A percentile compares a stretch with the other conserved stretches of the same genome.
These are phyloP conservation scores for Lentinula edodes DNA, from an alignment of 768 basidiomycete species.

Conservation along the genomic window DNA sequence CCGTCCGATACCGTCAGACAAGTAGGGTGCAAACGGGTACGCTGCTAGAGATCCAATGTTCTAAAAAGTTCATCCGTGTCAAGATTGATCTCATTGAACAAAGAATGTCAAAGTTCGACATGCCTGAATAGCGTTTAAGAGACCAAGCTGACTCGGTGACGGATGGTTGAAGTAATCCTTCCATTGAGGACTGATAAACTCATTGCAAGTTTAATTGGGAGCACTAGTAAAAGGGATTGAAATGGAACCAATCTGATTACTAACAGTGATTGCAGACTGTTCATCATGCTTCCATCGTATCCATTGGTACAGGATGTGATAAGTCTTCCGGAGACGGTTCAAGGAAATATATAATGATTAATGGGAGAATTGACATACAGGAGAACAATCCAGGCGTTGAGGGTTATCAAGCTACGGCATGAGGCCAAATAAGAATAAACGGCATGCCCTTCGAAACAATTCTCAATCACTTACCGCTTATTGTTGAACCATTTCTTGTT, in stretches of 20 bases:
- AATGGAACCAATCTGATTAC: no score
- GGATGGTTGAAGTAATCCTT: constrained; percentile 38
- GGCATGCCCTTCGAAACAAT: neutral
- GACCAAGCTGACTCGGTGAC: constrained; percentile 33
- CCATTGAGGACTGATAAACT: constrained; percentile 39
- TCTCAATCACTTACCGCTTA: constrained; percentile 4
- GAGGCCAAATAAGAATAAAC: neutral
- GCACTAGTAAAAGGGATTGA: neutral
- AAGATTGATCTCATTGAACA: neutral
- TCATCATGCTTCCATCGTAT: constrained; percentile 50
- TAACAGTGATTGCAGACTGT: constrained; percentile 45
- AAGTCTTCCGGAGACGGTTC: constrained; percentile 15
- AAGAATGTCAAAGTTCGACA: neutral
- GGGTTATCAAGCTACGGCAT: constrained; percentile 27
- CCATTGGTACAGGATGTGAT: constrained; percentile 49
- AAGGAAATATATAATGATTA: neutral
- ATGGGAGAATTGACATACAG: constrained; percentile 16
- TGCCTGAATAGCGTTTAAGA: constrained; percentile 45
- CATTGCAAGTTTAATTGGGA: constrained; percentile 24
- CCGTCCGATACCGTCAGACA: constrained; percentile 41
- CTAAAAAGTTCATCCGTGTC: constrained; percentile 1
- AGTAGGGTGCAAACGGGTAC: constrained; percentile 42
- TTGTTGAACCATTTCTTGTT: constrained; percentile 12
- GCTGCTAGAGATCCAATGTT: constrained; percentile 45
- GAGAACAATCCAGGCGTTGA: constrained; percentile 43